Percentiles rank a stretch among this genome's conserved stretches.
phyloP scores from a whole-genome alignment of 305 asterid genomes.

The Andrographis paniculata region DNA sequence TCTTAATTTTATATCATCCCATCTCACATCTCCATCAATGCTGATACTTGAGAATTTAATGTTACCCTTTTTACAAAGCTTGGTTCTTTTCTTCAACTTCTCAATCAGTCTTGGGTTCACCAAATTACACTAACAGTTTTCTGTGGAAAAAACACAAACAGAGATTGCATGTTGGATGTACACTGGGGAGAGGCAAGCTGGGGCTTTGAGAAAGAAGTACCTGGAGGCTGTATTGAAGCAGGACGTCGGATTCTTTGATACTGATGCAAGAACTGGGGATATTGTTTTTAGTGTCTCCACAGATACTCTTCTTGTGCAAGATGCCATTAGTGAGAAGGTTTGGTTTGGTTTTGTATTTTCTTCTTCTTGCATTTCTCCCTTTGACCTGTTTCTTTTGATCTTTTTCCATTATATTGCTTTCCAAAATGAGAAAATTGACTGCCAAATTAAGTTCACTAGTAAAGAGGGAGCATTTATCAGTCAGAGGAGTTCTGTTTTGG shows the following conservation, averaged over 20 bases:
- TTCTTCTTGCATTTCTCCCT: not conserved
- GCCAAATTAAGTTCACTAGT: too few species aligned
- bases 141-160: conserved; percentile 14
- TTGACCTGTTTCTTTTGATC: not conserved
- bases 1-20: conserved; percentile 31
- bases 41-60: conserved; percentile 32
- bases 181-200: conserved; percentile 91
- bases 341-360: not conserved
- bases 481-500: too few species aligned
- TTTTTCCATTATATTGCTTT: too few species aligned
- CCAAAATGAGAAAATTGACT: too few species aligned
- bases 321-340: conserved; percentile 99
- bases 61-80: conserved; percentile 14
- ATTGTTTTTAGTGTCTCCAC: conserved; percentile 95
- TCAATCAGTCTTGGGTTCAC: too few species aligned
- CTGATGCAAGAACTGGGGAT: conserved; percentile 98
- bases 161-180: conserved; percentile 99
- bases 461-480: too few species aligned
- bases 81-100: too few species aligned
- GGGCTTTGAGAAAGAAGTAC: conserved; percentile 78
- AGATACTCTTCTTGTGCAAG: conserved; percentile 98
- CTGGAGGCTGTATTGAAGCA: conserved; percentile 92
- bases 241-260: conserved; percentile 95
- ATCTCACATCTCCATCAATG: not conserved
- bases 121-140: too few species aligned